Evolutionary conservation across 1,284 basidiomycete genomes (phyloP), one percentile per base, ranked within the genome.

Genomic region (Xanthoconium separans): DNA sequence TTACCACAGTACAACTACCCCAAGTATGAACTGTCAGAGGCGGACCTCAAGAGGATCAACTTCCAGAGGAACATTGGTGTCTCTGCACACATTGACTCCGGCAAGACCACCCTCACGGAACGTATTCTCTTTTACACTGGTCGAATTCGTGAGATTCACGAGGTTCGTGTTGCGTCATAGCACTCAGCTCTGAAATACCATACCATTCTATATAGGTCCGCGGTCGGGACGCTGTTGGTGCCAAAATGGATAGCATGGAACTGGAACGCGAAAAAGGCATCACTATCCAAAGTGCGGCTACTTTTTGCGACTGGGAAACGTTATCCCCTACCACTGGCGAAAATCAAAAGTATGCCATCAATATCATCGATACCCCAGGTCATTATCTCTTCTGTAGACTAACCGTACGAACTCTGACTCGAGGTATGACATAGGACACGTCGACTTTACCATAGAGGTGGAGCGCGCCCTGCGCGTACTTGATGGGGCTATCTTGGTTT

Each of bases 171-270:
- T 44, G 24, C 31, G 24, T 47, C 42, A 15, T 22, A 3, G 11
- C 18, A 45, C 20, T n/a, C 50, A 29, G 29, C 18, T 15, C 15
- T 39, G 34, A 29, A 51, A 15, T 9, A 39, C 6, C 20, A 3
- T 9, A 20, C 12, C 37, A 3, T 27, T 24, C 20, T 29, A 30
- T 41, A 18, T 34, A 91, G 89, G 89, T 92, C 60, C 82, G 97
- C 62, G 97, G 97, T 40, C 83, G 91, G 52, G 96, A 99, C 72
- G 87, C 89, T 48, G 95, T 99, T 24, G 97, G 96, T 47, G 97
- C 96, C 24, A 99, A 99, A 79, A 99, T 99, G 97, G 96, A 99
- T 75, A 93, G 89, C 66, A 99, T 99, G 96, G 97, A 99, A 64
- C 80, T 99, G 9, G 97, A 99, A 73, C 81, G 96, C 47, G 97